Evolutionary conservation across 1,284 basidiomycete genomes (phyloP).

Genomic region (Rugosomyces carneus): DNA sequence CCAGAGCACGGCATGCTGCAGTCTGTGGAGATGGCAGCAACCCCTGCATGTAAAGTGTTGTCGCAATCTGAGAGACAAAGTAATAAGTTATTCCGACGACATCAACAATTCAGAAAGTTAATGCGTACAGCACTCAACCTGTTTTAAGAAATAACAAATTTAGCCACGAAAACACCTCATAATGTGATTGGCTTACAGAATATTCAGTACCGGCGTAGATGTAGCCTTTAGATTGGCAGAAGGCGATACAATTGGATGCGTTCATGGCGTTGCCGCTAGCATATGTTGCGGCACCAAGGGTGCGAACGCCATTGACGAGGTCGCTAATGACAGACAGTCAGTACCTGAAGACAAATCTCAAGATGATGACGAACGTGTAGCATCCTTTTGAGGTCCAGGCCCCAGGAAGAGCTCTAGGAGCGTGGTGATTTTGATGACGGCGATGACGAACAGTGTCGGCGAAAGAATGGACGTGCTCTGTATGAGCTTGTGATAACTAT

Average conservation of each 20-base stretch:
- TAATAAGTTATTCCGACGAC: too few relatives aligned
- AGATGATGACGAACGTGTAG: conserved; percentile 43
- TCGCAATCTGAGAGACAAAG: conserved; percentile 47
- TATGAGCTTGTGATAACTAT: conserved; percentile 24
- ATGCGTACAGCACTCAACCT: conserved; percentile 52
- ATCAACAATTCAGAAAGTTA: conserved; percentile 11
- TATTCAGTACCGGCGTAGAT: conserved; percentile 61
- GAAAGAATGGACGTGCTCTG: conserved; percentile 20
- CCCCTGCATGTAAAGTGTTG: conserved; percentile 43
- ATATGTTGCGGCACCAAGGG: conserved; percentile 41
- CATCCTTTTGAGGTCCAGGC: conserved; percentile 60
- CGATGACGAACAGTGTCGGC: conserved; percentile 21
- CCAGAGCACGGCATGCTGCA: conserved; percentile 63
- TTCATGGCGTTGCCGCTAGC: conserved; percentile 52
- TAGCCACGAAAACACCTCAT: not conserved
- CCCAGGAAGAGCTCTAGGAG: conserved; percentile 39
- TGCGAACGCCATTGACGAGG: conserved; percentile 39
- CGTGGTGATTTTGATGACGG: conserved; percentile 25
- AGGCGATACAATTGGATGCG: conserved; percentile 54
- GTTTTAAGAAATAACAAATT: not conserved
- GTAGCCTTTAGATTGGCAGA: conserved; percentile 45
- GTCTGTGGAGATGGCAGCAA: conserved; percentile 39
- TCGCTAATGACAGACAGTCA: conserved; percentile 33
- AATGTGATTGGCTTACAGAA: conserved; percentile 24
- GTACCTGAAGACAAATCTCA: conserved; percentile 4